Evolutionary conservation across 495 filamentous ascomycete species (phyloP), one percentile per base, ranked within the genome.

Genomic region (Podospora australis): DNA sequence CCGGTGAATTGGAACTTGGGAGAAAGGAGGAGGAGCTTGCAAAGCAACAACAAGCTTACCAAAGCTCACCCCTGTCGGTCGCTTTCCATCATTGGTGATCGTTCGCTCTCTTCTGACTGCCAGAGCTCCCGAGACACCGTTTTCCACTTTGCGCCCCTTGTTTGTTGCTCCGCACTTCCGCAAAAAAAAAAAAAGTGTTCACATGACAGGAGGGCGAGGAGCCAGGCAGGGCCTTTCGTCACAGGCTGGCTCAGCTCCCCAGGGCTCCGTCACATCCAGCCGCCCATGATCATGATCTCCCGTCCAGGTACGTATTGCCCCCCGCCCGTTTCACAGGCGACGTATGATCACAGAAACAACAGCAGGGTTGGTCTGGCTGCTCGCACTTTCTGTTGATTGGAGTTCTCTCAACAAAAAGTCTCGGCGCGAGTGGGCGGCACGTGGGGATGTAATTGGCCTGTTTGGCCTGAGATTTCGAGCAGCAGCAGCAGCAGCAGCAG

Each of bases 381-480:
- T 28, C 43, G 26, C 32, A 24, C 34, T 32, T 28, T 62, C 48
- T 53, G 59, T 53, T 56, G 58, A 24, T 14, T 59, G 21, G 39
- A 29, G 23, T 6, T 9, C 4, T 19, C 38, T 19, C 5, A 11
- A 41, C 19, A 13, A 46, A 29, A 23, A 42, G 32, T 50, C 44
- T 46, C 40, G 39, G 45, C 46, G 24, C 42, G 42, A 21, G 53
- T 24, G 22, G 29, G 44, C 39, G 22, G 53, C 56, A 62, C 56
- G 56, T 62, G 59, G 53, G 50, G 50, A 50, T 22, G 14, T 29
- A 54, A 58, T 54, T 58, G 55, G 54, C 14, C 39, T 49, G 39
- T 30, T 6, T 30, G 26, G 6, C 6, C 26, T 13, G 13, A 6
- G 26, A 13, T 30, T 30, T 30, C n/a, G n/a, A n/a, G n/a, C n/a